Percentiles rank a stretch among this genome's conserved stretches.
Evolutionary conservation across 805 yeast species (phyloP).

Genomic region (Metschnikowia chrysomelidarum): DNA sequence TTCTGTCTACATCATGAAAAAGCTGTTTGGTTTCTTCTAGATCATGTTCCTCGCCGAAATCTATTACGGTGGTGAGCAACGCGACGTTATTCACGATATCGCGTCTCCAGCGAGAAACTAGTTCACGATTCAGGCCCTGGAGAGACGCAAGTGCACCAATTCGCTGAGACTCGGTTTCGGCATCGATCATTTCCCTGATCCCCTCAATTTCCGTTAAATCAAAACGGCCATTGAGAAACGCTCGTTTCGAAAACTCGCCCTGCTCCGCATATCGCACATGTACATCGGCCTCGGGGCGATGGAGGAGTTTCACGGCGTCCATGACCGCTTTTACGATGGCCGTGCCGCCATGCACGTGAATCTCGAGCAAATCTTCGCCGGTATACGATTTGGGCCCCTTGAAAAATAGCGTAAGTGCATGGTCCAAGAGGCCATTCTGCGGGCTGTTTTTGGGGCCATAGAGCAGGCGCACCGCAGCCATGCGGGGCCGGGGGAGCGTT

Average conservation of each 20-base stretch:
- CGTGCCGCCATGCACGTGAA: conserved; percentile 93
- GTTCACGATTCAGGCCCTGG: conserved; percentile 58
- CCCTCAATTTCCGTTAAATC: conserved; percentile 93
- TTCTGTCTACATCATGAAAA: conserved; percentile 47
- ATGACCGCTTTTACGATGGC: conserved; percentile 76
- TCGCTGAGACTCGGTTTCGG: conserved; percentile 90
- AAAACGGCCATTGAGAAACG: conserved; percentile 77
- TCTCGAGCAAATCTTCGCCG: conserved; percentile 86
- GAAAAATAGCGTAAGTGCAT: conserved; percentile 70
- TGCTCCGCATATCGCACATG: conserved; percentile 79
- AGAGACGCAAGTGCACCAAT: conserved; percentile 70
- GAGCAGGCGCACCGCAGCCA: conserved; percentile 58
- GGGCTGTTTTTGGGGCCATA: too few species aligned
- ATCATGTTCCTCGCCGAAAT: conserved; percentile 93
- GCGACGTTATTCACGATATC: conserved; percentile 67
- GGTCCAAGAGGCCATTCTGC: conserved; percentile 56
- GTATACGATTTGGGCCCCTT: conserved; percentile 78
- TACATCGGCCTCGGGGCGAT: conserved; percentile 39
- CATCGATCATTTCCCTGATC: conserved; percentile 80
- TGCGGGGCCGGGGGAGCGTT: conserved; percentile 45
- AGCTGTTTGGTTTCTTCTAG: conserved; percentile 60
- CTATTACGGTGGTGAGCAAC: conserved; percentile 80
- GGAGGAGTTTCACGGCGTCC: conserved; percentile 54
- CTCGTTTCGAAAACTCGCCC: conserved; percentile 89
- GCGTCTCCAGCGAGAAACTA: conserved; percentile 66